Percentiles rank a stretch among this genome's conserved stretches.
Conservation (phyloP, 1,284 basidiomycete species). For the Sutorius eximius region DNA sequence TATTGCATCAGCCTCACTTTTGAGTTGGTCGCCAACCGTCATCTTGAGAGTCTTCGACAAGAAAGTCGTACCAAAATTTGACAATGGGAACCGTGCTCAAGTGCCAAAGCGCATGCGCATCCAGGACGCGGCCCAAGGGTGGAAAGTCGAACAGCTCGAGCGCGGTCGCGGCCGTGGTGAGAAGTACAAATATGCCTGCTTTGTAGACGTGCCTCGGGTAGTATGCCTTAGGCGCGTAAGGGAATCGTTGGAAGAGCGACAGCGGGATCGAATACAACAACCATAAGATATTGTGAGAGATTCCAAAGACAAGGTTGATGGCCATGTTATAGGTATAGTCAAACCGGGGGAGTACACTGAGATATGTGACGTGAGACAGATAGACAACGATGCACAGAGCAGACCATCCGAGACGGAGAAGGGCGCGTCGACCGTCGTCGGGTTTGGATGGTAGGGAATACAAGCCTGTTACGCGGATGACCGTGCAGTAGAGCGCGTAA, state of each 20-base stretch:
- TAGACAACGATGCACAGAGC: conserved; percentile 52
- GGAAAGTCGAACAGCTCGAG: conserved; percentile 95
- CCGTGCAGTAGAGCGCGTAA: conserved; percentile 72
- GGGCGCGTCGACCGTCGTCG: conserved; percentile 8
- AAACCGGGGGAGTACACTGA: conserved; percentile 76
- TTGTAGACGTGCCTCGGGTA: conserved; percentile 54
- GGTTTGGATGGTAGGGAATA: conserved; percentile 44
- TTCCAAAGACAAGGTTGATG: conserved; percentile 80
- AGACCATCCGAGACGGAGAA: conserved; percentile 40
- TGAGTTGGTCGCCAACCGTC: conserved; percentile 44
- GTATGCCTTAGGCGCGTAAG: conserved; percentile 50
- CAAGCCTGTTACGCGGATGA: conserved; percentile 77
- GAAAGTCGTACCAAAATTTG: conserved; percentile 81
- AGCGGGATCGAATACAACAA: conserved; percentile 62
- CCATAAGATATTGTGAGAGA: conserved; percentile 87
- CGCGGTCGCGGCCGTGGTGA: conserved; percentile 76
- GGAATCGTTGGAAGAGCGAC: conserved; percentile 53
- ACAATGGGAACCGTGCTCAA: conserved; percentile 81
- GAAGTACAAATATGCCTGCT: conserved; percentile 61
- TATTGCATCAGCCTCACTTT: conserved; percentile 16
- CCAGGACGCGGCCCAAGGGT: conserved; percentile 73
- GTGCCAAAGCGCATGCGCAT: conserved; percentile 97
- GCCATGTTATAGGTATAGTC: conserved; percentile 96
- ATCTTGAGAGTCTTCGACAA: conserved; percentile 69
- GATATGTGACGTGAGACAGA: conserved; percentile 74